Conservation (phyloP, 148 eudicot genomes). For the Pharnaceum exiguum region DNA sequence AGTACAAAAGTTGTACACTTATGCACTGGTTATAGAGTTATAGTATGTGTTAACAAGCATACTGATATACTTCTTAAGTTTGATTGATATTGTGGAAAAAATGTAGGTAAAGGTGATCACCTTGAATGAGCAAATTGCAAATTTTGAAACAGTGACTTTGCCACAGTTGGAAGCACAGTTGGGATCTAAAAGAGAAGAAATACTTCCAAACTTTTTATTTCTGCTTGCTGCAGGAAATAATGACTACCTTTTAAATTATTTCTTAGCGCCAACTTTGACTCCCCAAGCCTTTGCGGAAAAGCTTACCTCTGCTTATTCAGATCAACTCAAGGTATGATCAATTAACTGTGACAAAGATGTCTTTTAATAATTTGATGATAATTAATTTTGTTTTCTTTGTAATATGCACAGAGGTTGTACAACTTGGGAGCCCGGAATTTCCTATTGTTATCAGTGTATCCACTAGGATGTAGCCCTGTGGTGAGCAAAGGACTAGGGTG, state of each 20-base stretch:
- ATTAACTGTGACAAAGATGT: not conserved
- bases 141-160: conserved; percentile 24
- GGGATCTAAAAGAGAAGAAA: not conserved
- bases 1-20: no score
- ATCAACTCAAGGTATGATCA: conserved; percentile 25
- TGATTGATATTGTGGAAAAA: not conserved
- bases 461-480: conserved; percentile 35
- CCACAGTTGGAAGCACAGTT: conserved; percentile 22
- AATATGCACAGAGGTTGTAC: conserved; percentile 21
- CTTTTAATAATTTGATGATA: not conserved
- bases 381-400: not conserved
- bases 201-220: conserved; percentile 25
- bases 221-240: conserved; percentile 30
- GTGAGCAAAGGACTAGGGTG: conserved; percentile 24
- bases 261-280: not conserved
- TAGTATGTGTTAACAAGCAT: no score
- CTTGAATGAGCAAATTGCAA: conserved; percentile 22
- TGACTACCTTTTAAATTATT: conserved; percentile 29
- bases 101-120: conserved; percentile 24
- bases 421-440: conserved; percentile 35
- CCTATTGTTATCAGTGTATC: conserved; percentile 22
- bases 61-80: no score
- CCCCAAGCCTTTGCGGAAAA: conserved; percentile 18
- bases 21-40: no score
- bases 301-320: conserved; percentile 19